phyloP scores from a whole-genome alignment of 2,329 filamentous ascomycete genomes.

The Hortaea werneckii region DNA sequence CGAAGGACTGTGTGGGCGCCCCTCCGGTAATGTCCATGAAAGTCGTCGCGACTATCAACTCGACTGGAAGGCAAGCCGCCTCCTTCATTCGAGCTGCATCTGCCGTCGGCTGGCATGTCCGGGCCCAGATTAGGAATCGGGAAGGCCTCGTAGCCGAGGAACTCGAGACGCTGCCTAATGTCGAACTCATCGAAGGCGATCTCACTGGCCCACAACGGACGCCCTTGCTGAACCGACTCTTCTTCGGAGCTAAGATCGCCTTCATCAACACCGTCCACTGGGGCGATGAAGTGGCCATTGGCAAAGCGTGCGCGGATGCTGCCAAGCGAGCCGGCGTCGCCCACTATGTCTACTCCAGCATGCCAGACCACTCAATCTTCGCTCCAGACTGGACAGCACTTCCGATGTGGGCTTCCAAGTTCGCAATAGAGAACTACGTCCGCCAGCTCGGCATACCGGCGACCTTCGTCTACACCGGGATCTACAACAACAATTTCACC shows the following conservation, averaged over 20 bases:
- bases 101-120: slow-evolving; percentile 85
- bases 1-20: slow-evolving; percentile 7
- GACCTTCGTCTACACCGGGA: slow-evolving; percentile 91
- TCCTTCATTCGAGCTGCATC: slow-evolving; percentile 90
- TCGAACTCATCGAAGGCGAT: slow-evolving; percentile 60
- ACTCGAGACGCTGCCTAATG: slow-evolving; percentile 70
- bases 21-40: slow-evolving; percentile 38
- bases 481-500: slow-evolving; percentile 99
- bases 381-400: slow-evolving; percentile 67
- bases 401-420: slow-evolving; percentile 86
- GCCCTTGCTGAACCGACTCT: slow-evolving; percentile 33
- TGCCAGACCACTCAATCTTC: slow-evolving; percentile 86
- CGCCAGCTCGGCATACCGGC: slow-evolving; percentile 71
- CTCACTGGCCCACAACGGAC: slow-evolving; percentile 36
- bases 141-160: slow-evolving; percentile 84
- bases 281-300: slow-evolving; percentile 86
- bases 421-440: slow-evolving; percentile 85
- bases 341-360: slow-evolving; percentile 93
- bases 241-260: slow-evolving; percentile 73
- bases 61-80: slow-evolving; percentile 87
- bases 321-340: slow-evolving; percentile 75
- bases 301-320: slow-evolving; percentile 77
- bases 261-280: slow-evolving; percentile 98
- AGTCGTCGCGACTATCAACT: slow-evolving; percentile 90
- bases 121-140: slow-evolving; percentile 78